Base-by-base conservation (phyloP, 352 stramenopile species). In the Salisapilia sapeloensis region DNA sequence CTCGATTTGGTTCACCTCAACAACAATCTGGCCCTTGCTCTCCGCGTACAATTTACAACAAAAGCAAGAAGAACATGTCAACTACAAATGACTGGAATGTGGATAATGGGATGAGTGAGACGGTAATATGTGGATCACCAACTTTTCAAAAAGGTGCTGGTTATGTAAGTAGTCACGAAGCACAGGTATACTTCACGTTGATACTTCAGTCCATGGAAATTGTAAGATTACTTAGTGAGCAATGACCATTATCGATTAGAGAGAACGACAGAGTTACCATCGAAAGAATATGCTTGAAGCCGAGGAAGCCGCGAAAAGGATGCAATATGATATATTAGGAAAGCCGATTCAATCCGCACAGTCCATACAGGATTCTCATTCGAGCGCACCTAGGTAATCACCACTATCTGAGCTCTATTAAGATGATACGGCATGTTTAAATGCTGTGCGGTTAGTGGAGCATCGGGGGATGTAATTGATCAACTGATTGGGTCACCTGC, bases 151-250 rank as follows among this genome's bases (percentile, higher is more conserved):
- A 78, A 20, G 53, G 59, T 19, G 65, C 61, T 11, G 65, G 21
- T 22, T 71, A 49, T 44, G 60, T 56, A 6, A 78, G 61, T 36
- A 78, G 65, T 57, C 71, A 76, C 47, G 65, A 74, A 50, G 59
- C 46, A 28, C 59, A 75, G 40, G 54, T 60, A 10, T n/a, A 15
- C n/a, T n/a, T n/a, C n/a, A n/a, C n/a, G n/a, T n/a, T n/a, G n/a
- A n/a, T n/a, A n/a, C n/a, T n/a, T n/a, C n/a, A n/a, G n/a, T n/a
- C n/a, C n/a, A n/a, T n/a, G n/a, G n/a, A n/a, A n/a, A n/a, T n/a
- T n/a, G n/a, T n/a, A n/a, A n/a, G n/a, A n/a, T n/a, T n/a, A n/a
- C n/a, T n/a, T n/a, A n/a, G n/a, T n/a, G n/a, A n/a, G n/a, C n/a
- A n/a, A n/a, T n/a, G n/a, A n/a, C n/a, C 25, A 12, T 10, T n/a